Base-by-base conservation (phyloP, 176 grass and related monocot genomes). In the Stipa capillata region DNA sequence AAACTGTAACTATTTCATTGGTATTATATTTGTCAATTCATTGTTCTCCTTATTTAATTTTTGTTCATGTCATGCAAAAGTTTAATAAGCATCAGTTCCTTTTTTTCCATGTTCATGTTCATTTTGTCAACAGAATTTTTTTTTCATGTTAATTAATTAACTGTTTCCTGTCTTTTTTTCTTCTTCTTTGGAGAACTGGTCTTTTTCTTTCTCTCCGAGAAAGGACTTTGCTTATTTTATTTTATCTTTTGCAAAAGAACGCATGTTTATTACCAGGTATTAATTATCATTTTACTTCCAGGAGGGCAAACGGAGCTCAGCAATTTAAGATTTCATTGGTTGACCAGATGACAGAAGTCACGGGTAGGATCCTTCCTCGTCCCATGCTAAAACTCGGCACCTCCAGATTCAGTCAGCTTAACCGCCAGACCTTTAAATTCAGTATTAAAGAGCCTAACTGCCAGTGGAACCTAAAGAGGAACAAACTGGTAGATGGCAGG, bases 291-390 rank as follows among this genome's bases (percentile, higher is more conserved):
- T 72, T 73, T 51, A 62, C 69, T 71, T 76, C 6, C 88, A 90
- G 83, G 0, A 79, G 88, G 29, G n/a, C n/a, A n/a, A 59, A 82
- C 21, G 25, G 72, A 50, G 78, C 83, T 11, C 67, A 82, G 14
- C 2, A 65, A 18, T 73, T 86, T 15, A 41, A 47, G 5, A 78
- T 90, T 59, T 73, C 83, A 11, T 53, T 86, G 40, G 65, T 44
- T 36, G 8, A 53, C 2, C 1, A 16, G 43, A 89, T 89, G 87
- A 89, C 77, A n/a, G 20, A 89, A 59, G 87, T 89, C 64, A 89
- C 0, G 10, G 87, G 82, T 24, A 74, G 72, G 37, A 28, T 89
- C 63, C 77, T 89, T 39, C 10, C 37, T 54, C 36, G 77, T 58
- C 87, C 87, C 28, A 48, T 64, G 18, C 78, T 89, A 16, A 73